A percentile compares a stretch with the other conserved stretches of the same genome.
Evolutionary conservation across 2,329 filamentous ascomycete species (phyloP).

Genomic region (Hypoxylon sp.): DNA sequence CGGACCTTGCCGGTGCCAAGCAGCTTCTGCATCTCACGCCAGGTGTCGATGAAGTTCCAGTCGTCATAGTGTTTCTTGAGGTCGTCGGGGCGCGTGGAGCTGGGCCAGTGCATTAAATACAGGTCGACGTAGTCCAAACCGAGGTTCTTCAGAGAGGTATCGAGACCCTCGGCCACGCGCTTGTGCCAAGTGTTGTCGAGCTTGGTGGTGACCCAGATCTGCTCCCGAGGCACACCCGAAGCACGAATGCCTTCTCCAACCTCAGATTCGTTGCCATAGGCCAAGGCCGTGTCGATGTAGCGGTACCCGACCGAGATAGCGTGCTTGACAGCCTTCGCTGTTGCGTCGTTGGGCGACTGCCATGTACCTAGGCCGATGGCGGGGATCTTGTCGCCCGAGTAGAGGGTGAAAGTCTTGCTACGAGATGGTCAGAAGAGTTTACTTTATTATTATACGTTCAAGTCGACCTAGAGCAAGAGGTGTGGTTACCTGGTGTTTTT

Average conservation of each 20-base stretch:
- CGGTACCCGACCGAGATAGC: constrained; percentile 78
- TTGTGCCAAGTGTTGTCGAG: constrained; percentile 85
- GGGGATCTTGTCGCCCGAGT: constrained; percentile 83
- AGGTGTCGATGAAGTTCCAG: constrained; percentile 88
- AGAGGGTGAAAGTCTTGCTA: constrained; percentile 74
- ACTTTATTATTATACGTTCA: background rate
- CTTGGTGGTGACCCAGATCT: constrained; percentile 84
- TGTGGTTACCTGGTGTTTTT: constrained; percentile 47
- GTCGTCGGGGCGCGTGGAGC: constrained; percentile 71
- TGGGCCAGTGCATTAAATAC: constrained; percentile 81
- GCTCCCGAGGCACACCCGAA: constrained; percentile 72
- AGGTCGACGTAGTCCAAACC: constrained; percentile 76
- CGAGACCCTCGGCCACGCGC: constrained; percentile 72
- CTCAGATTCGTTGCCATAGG: constrained; percentile 81
- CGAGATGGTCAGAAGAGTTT: constrained; percentile 10
- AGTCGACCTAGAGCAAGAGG: background rate
- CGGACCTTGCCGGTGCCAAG: constrained; percentile 76
- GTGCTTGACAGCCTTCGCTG: constrained; percentile 77
- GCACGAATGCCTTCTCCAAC: constrained; percentile 75
- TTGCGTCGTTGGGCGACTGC: constrained; percentile 79
- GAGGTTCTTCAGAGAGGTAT: constrained; percentile 70
- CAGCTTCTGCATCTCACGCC: constrained; percentile 78
- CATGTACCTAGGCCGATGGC: constrained; percentile 83
- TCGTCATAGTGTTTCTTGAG: constrained; percentile 77
- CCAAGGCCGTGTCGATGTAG: constrained; percentile 81